phyloP scores from a whole-genome alignment of 805 yeast genomes.

The Candida taoyuanica region DNA sequence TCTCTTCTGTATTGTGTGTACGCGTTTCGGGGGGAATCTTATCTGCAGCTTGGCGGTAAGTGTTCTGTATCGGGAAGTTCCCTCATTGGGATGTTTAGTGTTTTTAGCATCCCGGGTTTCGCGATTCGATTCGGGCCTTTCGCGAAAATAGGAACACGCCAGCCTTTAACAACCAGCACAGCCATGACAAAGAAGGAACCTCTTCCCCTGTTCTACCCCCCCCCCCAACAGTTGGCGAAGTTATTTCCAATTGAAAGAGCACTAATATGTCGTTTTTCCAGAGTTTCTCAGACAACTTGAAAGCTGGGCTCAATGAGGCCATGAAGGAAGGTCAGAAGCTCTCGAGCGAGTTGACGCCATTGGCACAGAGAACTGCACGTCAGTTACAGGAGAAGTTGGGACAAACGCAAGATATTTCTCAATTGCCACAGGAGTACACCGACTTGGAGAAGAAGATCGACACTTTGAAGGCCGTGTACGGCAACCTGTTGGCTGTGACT shows the following conservation, averaged over 20 bases:
- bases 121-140: no score
- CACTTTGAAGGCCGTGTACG: slow-evolving; percentile 64
- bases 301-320: slow-evolving; percentile 25
- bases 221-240: no score
- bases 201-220: no score
- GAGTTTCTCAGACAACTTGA: slow-evolving; percentile 28
- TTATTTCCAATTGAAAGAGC: no score
- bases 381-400: slow-evolving; percentile 77
- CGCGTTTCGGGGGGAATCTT: no score
- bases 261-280: slow-evolving; percentile 27
- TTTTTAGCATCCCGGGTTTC: not conserved
- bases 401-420: slow-evolving; percentile 76
- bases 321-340: slow-evolving; percentile 42
- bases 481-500: slow-evolving; percentile 48
- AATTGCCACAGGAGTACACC: slow-evolving; percentile 76
- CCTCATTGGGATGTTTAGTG: not conserved
- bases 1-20: no score
- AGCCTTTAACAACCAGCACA: no score
- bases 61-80: not conserved
- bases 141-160: not conserved
- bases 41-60: not conserved
- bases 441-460: slow-evolving; percentile 72
- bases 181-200: no score
- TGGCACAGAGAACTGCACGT: slow-evolving; percentile 78
- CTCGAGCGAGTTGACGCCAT: slow-evolving; percentile 56